Conservation (phyloP, 352 stramenopile species). For the Phytopythium vexans region DNA sequence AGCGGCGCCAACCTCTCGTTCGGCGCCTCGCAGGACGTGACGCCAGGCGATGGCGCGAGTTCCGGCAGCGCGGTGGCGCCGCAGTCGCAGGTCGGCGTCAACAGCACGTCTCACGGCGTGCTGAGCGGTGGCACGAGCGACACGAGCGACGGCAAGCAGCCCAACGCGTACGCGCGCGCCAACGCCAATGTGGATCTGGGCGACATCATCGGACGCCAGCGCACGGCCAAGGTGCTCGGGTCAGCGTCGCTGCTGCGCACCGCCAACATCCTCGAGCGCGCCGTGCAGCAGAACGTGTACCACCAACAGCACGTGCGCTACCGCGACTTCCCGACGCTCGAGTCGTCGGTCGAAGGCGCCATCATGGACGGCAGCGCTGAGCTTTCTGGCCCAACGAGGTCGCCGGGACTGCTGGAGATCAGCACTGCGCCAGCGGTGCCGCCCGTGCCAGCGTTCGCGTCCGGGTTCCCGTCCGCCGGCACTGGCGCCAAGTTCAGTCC, state of each 20-base stretch:
- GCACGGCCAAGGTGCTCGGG: conserved; percentile 57
- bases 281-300: conserved; percentile 88
- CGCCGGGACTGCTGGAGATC: too few relatives aligned
- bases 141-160: conserved; percentile 40
- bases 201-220: conserved; percentile 65
- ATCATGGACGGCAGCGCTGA: background rate
- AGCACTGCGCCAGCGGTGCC: background rate
- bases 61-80: conserved; percentile 30
- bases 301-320: conserved; percentile 84
- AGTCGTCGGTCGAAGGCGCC: background rate
- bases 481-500: background rate
- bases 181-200: conserved; percentile 77
- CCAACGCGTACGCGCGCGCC: conserved; percentile 55
- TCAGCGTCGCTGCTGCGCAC: conserved; percentile 58
- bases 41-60: conserved; percentile 18
- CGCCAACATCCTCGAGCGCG: conserved; percentile 74
- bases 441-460: conserved; percentile 10
- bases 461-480: conserved; percentile 12
- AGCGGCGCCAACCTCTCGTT: conserved; percentile 50
- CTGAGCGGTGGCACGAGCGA: conserved; percentile 29
- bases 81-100: conserved; percentile 40
- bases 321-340: conserved; percentile 64
- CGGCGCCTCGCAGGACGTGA: conserved; percentile 42
- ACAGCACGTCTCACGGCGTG: conserved; percentile 37
- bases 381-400: background rate